Percentiles rank a stretch among this genome's conserved stretches.
Evolutionary conservation across 257 asterid genomes (phyloP).

Genomic region (Cinchona pubescens): DNA sequence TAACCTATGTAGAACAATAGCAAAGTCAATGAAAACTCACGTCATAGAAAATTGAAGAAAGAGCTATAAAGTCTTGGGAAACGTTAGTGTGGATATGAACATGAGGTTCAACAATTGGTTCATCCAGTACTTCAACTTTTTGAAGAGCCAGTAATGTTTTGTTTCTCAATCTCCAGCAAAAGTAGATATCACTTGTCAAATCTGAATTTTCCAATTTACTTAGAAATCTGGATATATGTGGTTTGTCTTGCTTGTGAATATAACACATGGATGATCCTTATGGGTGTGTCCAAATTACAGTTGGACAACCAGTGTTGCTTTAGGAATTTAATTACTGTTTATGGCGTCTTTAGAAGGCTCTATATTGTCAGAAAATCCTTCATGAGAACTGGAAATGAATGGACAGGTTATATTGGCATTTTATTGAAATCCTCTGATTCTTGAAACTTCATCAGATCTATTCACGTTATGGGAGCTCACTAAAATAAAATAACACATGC

Average conservation of each 20-base stretch:
- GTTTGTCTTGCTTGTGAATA: neutral
- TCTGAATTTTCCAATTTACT: neutral
- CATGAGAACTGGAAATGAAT: neutral
- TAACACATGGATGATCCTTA: neutral
- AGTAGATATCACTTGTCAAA: neutral
- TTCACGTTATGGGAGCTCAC: neutral
- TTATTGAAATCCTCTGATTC: neutral
- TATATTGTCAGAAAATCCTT: neutral
- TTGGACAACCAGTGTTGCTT: neutral
- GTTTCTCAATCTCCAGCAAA: neutral
- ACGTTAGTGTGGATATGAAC: neutral
- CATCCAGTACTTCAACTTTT: neutral
- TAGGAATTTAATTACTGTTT: neutral
- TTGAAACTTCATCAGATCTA: neutral
- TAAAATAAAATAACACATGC: neutral
- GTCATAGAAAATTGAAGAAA: neutral
- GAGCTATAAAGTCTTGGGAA: neutral
- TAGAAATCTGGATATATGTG: neutral
- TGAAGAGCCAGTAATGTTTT: neutral
- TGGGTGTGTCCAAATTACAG: neutral
- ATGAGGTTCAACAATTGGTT: neutral
- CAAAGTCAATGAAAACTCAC: neutral
- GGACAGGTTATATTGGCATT: neutral
- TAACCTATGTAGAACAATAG: neutral
- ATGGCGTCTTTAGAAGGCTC: neutral